Percentiles rank a stretch among this genome's conserved stretches.
These are phyloP conservation scores for Blumeria hordei DNA, from an alignment of 2,329 filamentous ascomycete genomes.

Conservation along the genomic window DNA sequence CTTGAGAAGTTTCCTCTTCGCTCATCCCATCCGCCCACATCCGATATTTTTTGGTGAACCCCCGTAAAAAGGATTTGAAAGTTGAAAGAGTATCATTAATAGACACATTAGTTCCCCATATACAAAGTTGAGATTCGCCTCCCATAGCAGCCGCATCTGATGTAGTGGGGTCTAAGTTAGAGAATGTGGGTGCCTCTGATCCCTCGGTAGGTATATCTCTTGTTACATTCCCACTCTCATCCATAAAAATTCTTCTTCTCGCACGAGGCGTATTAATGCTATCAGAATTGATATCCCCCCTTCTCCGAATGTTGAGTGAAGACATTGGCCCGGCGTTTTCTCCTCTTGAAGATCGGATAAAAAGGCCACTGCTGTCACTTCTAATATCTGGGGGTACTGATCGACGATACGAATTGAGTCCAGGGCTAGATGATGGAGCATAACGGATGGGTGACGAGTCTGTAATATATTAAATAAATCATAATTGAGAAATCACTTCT, in stretches of 20 bases:
- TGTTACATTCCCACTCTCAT: conserved; percentile 32
- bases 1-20: conserved; percentile 44
- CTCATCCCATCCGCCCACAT: conserved; percentile 73
- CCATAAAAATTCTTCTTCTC: conserved; percentile 28
- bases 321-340: conserved; percentile 21
- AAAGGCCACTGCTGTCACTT: conserved; percentile 70
- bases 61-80: conserved; percentile 80
- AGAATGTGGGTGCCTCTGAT: conserved; percentile 36
- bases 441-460: conserved; percentile 88
- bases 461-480: conserved; percentile 17
- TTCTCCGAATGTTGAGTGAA: conserved; percentile 32
- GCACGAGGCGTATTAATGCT: conserved; percentile 29
- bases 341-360: conserved; percentile 41
- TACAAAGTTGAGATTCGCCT: conserved; percentile 56
- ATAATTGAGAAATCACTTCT: conserved; percentile 8
- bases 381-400: conserved; percentile 44
- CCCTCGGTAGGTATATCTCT: conserved; percentile 25
- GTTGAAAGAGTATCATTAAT: conserved; percentile 67
- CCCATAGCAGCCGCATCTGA: conserved; percentile 79
- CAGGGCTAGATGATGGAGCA: conserved; percentile 69
- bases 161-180: conserved; percentile 50
- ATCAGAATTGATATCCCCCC: conserved; percentile 76
- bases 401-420: conserved; percentile 23
- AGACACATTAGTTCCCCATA: conserved; percentile 96
- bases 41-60: conserved; percentile 83